Evolutionary conservation across 345 rosid genomes (phyloP).

Genomic region (Turritis glabra): DNA sequence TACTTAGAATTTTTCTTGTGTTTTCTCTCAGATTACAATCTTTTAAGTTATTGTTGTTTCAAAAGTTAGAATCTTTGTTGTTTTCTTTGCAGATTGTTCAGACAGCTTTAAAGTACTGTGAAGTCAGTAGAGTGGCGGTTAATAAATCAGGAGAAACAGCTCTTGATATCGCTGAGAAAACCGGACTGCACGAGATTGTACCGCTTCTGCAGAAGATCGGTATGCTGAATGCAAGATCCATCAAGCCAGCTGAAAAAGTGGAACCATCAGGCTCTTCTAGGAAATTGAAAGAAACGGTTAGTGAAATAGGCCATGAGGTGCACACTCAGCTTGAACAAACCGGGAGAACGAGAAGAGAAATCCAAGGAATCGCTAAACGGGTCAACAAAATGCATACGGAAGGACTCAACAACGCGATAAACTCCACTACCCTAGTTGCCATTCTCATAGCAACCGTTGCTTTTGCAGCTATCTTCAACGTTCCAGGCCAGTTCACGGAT

Average conservation of each 20-base stretch:
- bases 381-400: slow-evolving; percentile 76
- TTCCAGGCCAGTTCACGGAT: slow-evolving; percentile 82
- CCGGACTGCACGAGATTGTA: slow-evolving; percentile 48
- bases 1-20: neutral
- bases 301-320: slow-evolving; percentile 86
- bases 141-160: slow-evolving; percentile 77
- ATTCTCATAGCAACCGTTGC: slow-evolving; percentile 94
- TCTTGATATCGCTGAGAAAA: slow-evolving; percentile 70
- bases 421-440: slow-evolving; percentile 83
- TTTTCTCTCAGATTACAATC: slow-evolving; percentile 51
- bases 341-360: slow-evolving; percentile 59
- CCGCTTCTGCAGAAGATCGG: slow-evolving; percentile 54
- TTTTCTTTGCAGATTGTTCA: slow-evolving; percentile 58
- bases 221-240: slow-evolving; percentile 55
- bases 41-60: neutral
- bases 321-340: slow-evolving; percentile 81
- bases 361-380: slow-evolving; percentile 79
- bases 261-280: slow-evolving; percentile 44
- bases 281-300: slow-evolving; percentile 80
- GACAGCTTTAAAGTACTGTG: slow-evolving; percentile 45
- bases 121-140: slow-evolving; percentile 51
- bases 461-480: slow-evolving; percentile 85
- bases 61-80: slow-evolving; percentile 1
- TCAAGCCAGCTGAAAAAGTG: slow-evolving; percentile 41
- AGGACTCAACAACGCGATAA: slow-evolving; percentile 94